Conservation (phyloP, 2,329 filamentous ascomycete genomes). For the Fusarium goolgardi region DNA sequence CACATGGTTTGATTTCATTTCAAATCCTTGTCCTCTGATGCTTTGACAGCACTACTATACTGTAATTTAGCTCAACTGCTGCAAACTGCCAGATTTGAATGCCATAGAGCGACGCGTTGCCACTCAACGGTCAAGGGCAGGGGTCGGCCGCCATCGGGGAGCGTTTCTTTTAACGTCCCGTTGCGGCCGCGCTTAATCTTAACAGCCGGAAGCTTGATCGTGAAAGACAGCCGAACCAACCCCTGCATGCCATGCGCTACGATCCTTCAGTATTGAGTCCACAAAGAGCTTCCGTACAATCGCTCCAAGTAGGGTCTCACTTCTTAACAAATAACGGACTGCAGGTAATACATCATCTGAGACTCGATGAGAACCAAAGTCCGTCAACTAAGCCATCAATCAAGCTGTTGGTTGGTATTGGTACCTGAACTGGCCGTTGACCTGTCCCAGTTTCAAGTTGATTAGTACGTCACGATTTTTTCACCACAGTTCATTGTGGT, state of each 20-base stretch:
- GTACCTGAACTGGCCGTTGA: background rate
- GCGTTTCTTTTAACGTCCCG: constrained; percentile 14
- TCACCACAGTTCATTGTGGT: background rate
- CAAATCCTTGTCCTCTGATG: constrained; percentile 1
- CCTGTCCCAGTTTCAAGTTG: background rate
- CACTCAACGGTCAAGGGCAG: constrained; percentile 33
- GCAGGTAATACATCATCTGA: constrained; percentile 13
- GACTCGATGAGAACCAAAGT: constrained; percentile 14
- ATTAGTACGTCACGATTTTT: background rate
- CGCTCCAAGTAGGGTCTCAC: constrained; percentile 6
- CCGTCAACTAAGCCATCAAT: background rate
- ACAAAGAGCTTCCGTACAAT: background rate
- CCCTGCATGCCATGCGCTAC: constrained; percentile 5
- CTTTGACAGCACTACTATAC: background rate
- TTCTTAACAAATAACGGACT: constrained; percentile 20
- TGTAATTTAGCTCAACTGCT: constrained; percentile 1
- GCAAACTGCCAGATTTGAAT: constrained; percentile 15
- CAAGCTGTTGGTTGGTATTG: background rate
- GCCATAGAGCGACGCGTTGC: constrained; percentile 34
- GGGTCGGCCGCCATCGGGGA: constrained; percentile 36
- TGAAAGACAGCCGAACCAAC: constrained; percentile 17
- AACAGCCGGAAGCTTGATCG: constrained; percentile 31
- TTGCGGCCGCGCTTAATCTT: constrained; percentile 27
- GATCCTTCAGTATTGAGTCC: background rate
- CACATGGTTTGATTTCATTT: background rate